Conservation (phyloP, 257 asterid genomes). For the Solanum gracilifrons region DNA sequence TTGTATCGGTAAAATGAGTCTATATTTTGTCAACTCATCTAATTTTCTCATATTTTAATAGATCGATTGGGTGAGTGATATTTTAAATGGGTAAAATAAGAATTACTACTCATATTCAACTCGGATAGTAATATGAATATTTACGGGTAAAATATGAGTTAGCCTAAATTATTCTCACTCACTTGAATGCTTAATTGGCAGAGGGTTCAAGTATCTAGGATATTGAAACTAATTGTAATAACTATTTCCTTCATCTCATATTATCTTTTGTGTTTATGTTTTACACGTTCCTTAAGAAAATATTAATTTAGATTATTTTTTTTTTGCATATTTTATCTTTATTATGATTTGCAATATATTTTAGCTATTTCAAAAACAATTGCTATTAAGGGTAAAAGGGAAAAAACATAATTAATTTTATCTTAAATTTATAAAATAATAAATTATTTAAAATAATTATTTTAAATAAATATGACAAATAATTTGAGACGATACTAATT, state of each 20-base stretch:
- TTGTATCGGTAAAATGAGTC: background rate
- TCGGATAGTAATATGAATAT: background rate
- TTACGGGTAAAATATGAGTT: rapidly evolving
- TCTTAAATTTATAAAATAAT: background rate
- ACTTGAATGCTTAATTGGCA: background rate
- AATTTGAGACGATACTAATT: background rate
- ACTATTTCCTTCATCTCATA: rapidly evolving
- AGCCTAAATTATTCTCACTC: background rate
- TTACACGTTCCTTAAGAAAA: background rate
- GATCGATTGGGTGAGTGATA: background rate
- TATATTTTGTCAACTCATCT: background rate
- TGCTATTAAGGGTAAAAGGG: background rate
- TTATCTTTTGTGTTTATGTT: background rate
- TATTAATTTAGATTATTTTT: background rate
- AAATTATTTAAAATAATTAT: background rate
- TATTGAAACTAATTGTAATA: too few species aligned
- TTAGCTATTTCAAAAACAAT: background rate
- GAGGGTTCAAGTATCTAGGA: background rate
- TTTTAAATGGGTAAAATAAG: background rate
- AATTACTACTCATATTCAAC: background rate
- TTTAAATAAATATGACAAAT: background rate
- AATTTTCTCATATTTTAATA: background rate
- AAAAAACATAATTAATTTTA: background rate
- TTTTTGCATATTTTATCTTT: background rate
- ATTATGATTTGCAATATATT: background rate